Evolutionary conservation across 495 filamentous ascomycete species (phyloP), one percentile per base, ranked within the genome.

Genomic region (Penicilliopsis zonata): DNA sequence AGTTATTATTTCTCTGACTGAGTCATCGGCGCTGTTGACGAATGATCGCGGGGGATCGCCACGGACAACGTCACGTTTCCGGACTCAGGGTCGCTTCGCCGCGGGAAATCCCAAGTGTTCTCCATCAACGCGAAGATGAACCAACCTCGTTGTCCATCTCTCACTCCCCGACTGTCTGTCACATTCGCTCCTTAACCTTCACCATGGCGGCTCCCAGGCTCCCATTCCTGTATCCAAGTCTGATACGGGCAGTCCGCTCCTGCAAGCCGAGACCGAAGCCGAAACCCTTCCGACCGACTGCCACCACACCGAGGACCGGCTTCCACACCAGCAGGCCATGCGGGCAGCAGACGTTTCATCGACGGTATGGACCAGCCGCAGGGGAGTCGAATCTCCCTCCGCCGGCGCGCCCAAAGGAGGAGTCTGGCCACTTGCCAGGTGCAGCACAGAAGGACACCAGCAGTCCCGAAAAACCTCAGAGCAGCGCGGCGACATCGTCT

Each of bases 211-310:
- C 71, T 7, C 62, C 63, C 30, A 65, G 82, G 43, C 63, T 88
- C 19, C 74, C 73, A 3, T 86, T 86, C 44, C 66, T 86, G 10
- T 86, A 86, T 43, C 80, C 81, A 21, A 72, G 80, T 40, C 55
- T 82, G 28, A 78, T 76, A 35, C 59, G 58, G 10, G 48, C 56
- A 2, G 44, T 58, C 16, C 47, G 57, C 16, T 42, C 53, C 14
- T 67, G 56, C 33, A 51, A 63, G 31, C 46, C 53, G n/a, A 47
- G 30, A 9, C 51, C 52, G 14, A 43, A 46, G 13, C 30, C 56
- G 28, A 19, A 14, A 24, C 33, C 23, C 40, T 38, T 28, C 25
- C 27, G 22, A 24, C 27, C 34, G 45, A 23, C 16, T 37, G 36
- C 31, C 26, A 21, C 51, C 27, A 25, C 37, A 4, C 31, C 31